These are phyloP conservation scores for Populus hybrid DNA, from an alignment of 441 rosid genomes.

Conservation along the genomic window DNA sequence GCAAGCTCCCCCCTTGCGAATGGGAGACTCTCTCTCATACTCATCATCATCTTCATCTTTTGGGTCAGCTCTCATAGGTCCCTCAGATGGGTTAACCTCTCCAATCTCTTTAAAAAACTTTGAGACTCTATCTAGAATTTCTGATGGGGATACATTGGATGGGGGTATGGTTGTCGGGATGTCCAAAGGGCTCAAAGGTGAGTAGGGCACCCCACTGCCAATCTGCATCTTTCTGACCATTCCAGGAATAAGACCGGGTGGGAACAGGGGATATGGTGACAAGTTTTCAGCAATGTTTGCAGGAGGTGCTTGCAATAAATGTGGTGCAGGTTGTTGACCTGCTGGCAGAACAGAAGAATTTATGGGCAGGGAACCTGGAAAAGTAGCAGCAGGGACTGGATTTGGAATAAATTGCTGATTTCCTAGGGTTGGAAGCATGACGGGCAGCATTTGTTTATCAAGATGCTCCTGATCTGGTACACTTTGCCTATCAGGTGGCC, in stretches of 20 bases:
- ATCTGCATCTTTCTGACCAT: constrained; percentile 98
- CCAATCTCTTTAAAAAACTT: constrained; percentile 91
- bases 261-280: constrained; percentile 94
- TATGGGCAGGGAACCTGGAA: constrained; percentile 62
- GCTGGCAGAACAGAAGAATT: constrained; percentile 49
- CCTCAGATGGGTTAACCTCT: constrained; percentile 90
- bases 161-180: constrained; percentile 92
- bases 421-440: constrained; percentile 37
- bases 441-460: constrained; percentile 35
- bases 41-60: constrained; percentile 74
- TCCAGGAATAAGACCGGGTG: constrained; percentile 97
- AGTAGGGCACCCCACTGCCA: constrained; percentile 99
- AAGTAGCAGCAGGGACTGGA: constrained; percentile 45
- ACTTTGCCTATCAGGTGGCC: constrained; percentile 59
- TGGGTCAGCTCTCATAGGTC: constrained; percentile 60
- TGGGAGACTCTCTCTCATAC: constrained; percentile 65
- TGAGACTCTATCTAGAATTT: constrained; percentile 78
- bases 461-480: constrained; percentile 48
- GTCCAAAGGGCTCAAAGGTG: constrained; percentile 90
- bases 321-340: constrained; percentile 38
- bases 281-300: constrained; percentile 53
- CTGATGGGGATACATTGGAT: constrained; percentile 66
- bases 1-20: constrained; percentile 95
- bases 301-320: constrained; percentile 33
- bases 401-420: constrained; percentile 63